Percentiles rank a stretch among this genome's conserved stretches.
Evolutionary conservation across 257 asterid genomes (phyloP).

Genomic region (Ilex asprella): DNA sequence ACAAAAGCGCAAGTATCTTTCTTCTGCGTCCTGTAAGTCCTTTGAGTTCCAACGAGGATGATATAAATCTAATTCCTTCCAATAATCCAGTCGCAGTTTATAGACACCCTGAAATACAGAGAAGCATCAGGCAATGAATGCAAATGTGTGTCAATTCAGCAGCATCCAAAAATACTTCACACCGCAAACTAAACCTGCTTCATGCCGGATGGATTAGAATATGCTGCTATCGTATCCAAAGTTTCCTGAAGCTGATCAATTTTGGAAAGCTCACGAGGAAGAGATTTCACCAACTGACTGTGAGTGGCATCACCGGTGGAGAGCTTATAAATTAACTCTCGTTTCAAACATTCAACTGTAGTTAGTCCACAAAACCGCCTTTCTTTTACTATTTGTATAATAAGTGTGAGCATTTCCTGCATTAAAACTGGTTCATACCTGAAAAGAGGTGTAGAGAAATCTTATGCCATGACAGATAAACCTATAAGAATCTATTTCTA

Average conservation of each 20-base stretch:
- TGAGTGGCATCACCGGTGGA: slow-evolving; percentile 87
- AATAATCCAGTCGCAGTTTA: slow-evolving; percentile 52
- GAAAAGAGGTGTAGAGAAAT: slow-evolving; percentile 24
- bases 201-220: slow-evolving; percentile 94
- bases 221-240: slow-evolving; percentile 70
- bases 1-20: slow-evolving; percentile 81
- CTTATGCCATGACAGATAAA: not conserved
- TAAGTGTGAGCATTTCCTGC: slow-evolving; percentile 82
- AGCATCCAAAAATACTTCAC: not conserved
- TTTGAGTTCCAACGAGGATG: slow-evolving; percentile 94
- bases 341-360: slow-evolving; percentile 66
- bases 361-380: slow-evolving; percentile 85
- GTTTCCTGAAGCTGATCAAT: slow-evolving; percentile 70
- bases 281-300: slow-evolving; percentile 88
- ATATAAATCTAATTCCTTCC: slow-evolving; percentile 94
- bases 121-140: slow-evolving; percentile 13
- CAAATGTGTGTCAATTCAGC: not conserved
- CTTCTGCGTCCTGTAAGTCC: slow-evolving; percentile 91
- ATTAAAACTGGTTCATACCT: slow-evolving; percentile 80
- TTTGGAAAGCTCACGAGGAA: slow-evolving; percentile 82
- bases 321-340: slow-evolving; percentile 77
- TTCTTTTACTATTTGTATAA: slow-evolving; percentile 87
- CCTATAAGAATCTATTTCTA: slow-evolving; percentile 3
- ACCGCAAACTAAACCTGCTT: slow-evolving; percentile 57
- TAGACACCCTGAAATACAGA: slow-evolving; percentile 69